Base-by-base conservation (phyloP, 2,329 filamentous ascomycete species). In the Bipolaris zeicola region DNA sequence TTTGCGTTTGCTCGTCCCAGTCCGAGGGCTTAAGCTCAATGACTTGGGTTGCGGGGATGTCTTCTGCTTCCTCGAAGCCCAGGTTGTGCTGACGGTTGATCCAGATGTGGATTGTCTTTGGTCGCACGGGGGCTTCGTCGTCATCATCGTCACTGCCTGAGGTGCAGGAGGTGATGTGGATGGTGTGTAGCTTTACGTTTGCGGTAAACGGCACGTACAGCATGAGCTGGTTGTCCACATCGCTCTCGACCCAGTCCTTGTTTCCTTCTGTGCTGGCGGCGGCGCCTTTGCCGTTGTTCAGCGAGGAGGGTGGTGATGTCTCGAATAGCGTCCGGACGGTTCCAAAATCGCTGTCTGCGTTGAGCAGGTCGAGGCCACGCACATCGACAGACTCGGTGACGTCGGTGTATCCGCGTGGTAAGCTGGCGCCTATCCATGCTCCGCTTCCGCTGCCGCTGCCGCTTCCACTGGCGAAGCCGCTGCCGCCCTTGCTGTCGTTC, bases 161-260 rank as follows among this genome's bases (percentile, higher is more conserved):
- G 4, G 90, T 89, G 36, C 92, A 76, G 3, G 93, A 97, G 0
- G 95, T 98, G 69, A 99, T 86, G 79, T 98, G 82, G 53, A 85
- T 79, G 10, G 92, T 93, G 78, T 97, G 94, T 49, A 98, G 84
- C 81, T 98, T 99, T 63, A 96, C 76, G 45, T 87, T 91, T 31
- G 89, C 87, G 76, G 93, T 89, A 79, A 99, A 96, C 0, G 95
- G 94, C 55, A 96, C 83, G 77, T 89, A 98, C 44, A 99, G 84
- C 84, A 98, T 90, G 60, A 99, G 81, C 81, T 99, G 95, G 79
- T 98, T 93, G 73, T 99, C 95, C 34, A 94, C 96, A 72, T 97
- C 94, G 76, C 92, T 97, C 81, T 97, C 91, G 20, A 98, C 88
- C 89, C 91, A 98, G 77, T 99, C 94, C 72, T 78, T 77, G 65